These are phyloP conservation scores for Linum lewisii DNA, from an alignment of 345 rosid genomes.

Conservation along the genomic window DNA sequence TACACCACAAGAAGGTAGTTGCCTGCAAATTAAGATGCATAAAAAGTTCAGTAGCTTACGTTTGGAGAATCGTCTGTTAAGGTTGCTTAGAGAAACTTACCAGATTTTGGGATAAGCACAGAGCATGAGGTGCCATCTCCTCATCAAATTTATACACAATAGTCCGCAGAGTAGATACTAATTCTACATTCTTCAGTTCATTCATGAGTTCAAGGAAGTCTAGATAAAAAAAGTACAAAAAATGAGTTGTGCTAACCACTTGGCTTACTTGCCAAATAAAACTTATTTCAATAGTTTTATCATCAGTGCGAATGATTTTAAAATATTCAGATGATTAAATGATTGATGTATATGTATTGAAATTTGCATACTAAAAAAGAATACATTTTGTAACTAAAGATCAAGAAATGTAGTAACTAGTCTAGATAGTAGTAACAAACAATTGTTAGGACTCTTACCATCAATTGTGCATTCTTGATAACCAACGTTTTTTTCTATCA, in stretches of 20 bases:
- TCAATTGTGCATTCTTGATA: too few relatives aligned
- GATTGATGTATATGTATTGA: too few relatives aligned
- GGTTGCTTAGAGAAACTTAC: constrained; percentile 22
- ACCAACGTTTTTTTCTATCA: too few relatives aligned
- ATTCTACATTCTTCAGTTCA: constrained; percentile 96
- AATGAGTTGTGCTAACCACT: neutral
- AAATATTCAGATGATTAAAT: neutral
- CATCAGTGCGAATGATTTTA: too few relatives aligned
- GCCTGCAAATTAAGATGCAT: constrained; percentile 38
- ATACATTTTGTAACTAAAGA: too few relatives aligned
- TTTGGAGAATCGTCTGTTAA: neutral
- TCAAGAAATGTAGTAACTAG: too few relatives aligned
- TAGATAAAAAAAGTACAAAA: constrained; percentile 19
- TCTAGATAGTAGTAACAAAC: too few relatives aligned
- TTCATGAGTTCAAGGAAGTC: constrained; percentile 96
- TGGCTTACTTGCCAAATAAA: too few relatives aligned
- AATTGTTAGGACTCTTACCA: too few relatives aligned
- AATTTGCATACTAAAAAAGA: too few relatives aligned
- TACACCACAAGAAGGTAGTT: constrained; percentile 91
- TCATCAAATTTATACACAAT: constrained; percentile 93
- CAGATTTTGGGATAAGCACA: constrained; percentile 89
- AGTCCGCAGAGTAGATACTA: constrained; percentile 82
- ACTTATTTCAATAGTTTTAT: too few relatives aligned
- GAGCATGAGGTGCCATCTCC: constrained; percentile 94
- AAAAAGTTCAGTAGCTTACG: neutral